Evolutionary conservation across 768 basidiomycete genomes (phyloP).

Genomic region (Tricholoma saponaceum): DNA sequence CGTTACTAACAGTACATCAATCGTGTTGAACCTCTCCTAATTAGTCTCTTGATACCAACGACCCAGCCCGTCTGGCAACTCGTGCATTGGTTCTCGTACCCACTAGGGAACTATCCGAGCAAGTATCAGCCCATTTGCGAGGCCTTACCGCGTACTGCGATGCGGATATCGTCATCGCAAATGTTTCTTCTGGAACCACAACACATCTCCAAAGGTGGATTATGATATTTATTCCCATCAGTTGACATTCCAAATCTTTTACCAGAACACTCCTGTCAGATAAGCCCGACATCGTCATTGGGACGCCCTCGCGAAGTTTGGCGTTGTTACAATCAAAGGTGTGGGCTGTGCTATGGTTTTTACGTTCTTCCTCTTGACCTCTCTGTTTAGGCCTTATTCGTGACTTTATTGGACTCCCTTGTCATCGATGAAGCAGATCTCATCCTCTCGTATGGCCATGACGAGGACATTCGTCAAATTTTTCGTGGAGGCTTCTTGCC

Average conservation of each 20-base stretch:
- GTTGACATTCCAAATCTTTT: not conserved
- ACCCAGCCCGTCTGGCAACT: constrained; percentile 50
- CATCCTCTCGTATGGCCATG: constrained; percentile 94
- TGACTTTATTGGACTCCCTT: constrained; percentile 72
- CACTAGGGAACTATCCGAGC: constrained; percentile 89
- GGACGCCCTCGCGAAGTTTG: constrained; percentile 72
- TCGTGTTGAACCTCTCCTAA: constrained; percentile 5
- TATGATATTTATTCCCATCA: not conserved
- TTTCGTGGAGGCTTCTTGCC: constrained; percentile 70
- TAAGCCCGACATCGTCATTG: constrained; percentile 74
- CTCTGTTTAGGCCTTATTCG: constrained; percentile 49
- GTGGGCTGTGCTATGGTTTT: constrained; percentile 9
- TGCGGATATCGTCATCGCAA: constrained; percentile 63
- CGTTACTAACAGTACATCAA: not conserved
- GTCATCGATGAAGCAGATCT: constrained; percentile 98
- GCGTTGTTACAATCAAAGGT: constrained; percentile 70
- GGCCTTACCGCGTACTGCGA: constrained; percentile 76
- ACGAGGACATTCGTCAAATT: constrained; percentile 77
- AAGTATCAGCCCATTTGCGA: constrained; percentile 71
- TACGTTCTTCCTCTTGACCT: not conserved
- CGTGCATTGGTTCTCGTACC: constrained; percentile 82
- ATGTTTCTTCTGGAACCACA: constrained; percentile 70
- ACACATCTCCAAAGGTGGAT: constrained; percentile 59
- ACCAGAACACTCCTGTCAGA: constrained; percentile 40
- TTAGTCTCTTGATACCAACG: constrained; percentile 35